Evolutionary conservation across 2,329 filamentous ascomycete genomes (phyloP), one percentile per base, ranked within the genome.

Genomic region (Trichoderma oligosporum): DNA sequence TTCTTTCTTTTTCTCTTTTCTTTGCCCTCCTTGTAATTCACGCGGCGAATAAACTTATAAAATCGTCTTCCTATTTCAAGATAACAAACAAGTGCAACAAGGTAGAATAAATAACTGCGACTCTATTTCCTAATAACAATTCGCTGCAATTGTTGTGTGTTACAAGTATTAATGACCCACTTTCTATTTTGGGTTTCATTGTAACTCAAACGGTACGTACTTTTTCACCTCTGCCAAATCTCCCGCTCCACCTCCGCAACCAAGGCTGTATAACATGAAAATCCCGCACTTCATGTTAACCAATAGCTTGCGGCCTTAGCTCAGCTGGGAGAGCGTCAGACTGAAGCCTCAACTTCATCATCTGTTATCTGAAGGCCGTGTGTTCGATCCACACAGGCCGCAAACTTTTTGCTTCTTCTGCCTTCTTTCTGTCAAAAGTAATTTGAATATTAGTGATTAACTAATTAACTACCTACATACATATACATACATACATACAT

Each of bases 291-390:
- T 1, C 2, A 4, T 16, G 9, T 36, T 31, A 55, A 46, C 41
- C 33, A 55, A 7, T 35, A 35, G 14, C 41, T 48, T 56, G 53
- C 53, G 53, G 45, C 53, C 53, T 56, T 56, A 56, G 53, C 53
- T 56, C 53, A 56, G 53, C 53, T 56, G 53, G 53, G 53, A 56
- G 53, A 56, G 53, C 53, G 53, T 56, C 53, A 56, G 53, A 56
- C 53, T 56, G 53, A 56, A 56, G 53, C 35, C 33, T 14, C 42
- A 47, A 56, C 53, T 56, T 33, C 53, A 47, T 56, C 52, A 55
- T 6, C 29, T 56, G 27, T 31, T 33, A 56, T 56, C 53, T 56
- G 53, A 56, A 56, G 53, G 53, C 41, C 53, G 53, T 56, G 53
- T 56, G 53, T 56, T 56, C 53, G 53, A 56, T 47, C 53, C 53